phyloP scores from a whole-genome alignment of 23 red algal species.

The Gracilaria vermiculophylla region DNA sequence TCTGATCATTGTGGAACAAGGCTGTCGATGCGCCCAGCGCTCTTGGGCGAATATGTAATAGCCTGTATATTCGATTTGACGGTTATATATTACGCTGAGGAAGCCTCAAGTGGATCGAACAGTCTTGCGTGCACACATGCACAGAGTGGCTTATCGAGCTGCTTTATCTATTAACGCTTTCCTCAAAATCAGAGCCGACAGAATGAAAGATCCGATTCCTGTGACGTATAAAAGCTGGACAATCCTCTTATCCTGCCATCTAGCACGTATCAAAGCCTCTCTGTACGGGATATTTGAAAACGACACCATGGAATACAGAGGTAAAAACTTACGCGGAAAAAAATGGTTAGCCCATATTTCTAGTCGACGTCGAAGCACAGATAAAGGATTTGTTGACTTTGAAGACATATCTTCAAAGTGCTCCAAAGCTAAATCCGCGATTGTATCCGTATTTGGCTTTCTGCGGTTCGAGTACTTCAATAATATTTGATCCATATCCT shows the following conservation, averaged over 20 bases:
- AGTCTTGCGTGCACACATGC: too few species aligned
- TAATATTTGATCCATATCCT: conserved; percentile 31
- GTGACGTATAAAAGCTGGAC: background rate
- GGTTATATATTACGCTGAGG: too few species aligned
- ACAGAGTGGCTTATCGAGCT: background rate
- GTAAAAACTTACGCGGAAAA: conserved; percentile 72
- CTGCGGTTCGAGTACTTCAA: conserved; percentile 51
- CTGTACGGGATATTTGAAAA: conserved; percentile 94
- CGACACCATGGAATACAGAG: conserved; percentile 89
- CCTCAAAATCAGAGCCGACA: background rate
- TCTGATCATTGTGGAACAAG: too few species aligned
- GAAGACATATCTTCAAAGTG: conserved; percentile 96
- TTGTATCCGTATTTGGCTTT: conserved; percentile 79
- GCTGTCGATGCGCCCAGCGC: too few species aligned
- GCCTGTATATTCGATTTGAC: too few species aligned
- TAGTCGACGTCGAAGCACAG: conserved; percentile 56
- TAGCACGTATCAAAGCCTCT: conserved; percentile 51
- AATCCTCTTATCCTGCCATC: conserved; percentile 40
- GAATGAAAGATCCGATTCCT: background rate
- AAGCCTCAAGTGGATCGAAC: too few species aligned
- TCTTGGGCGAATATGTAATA: too few species aligned
- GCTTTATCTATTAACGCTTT: background rate
- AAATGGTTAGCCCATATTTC: conserved; percentile 63
- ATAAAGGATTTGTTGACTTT: conserved; percentile 60
- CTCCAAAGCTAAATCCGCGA: conserved; percentile 87